phyloP scores from a whole-genome alignment of 1,284 basidiomycete species.

The Moniliophthora roreri region DNA sequence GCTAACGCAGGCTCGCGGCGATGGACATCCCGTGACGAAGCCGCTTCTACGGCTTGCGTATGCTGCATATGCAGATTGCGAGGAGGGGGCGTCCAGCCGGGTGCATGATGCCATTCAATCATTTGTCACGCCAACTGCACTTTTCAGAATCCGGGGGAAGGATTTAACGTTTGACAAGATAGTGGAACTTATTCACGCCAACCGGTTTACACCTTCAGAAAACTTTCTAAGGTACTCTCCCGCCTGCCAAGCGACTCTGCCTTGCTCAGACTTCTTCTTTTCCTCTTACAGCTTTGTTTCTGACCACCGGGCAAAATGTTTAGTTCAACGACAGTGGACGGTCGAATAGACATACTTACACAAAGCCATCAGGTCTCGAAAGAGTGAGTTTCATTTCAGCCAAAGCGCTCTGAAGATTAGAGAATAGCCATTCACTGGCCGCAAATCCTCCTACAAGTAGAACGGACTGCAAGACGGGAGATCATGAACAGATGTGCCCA shows the following conservation, averaged over 20 bases:
- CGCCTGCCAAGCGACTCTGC: too few species aligned
- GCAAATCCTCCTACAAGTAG: conserved; percentile 48
- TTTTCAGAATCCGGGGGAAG: conserved; percentile 8
- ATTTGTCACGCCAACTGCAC: conserved; percentile 9
- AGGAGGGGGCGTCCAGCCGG: conserved; percentile 6
- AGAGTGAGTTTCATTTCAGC: conserved; percentile 27
- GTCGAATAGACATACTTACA: conserved; percentile 27
- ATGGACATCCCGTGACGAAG: conserved; percentile 4
- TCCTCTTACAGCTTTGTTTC: too few species aligned
- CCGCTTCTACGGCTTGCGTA: conserved; percentile 13
- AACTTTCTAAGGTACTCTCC: background rate
- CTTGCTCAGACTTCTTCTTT: too few species aligned
- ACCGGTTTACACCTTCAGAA: background rate
- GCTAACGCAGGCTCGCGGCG: conserved; percentile 12
- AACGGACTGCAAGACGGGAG: conserved; percentile 26
- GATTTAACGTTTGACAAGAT: conserved; percentile 12
- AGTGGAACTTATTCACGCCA: background rate
- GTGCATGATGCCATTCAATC: conserved; percentile 15
- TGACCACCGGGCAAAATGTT: too few species aligned
- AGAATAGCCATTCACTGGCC: conserved; percentile 49
- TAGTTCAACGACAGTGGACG: background rate
- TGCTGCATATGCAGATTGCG: conserved; percentile 9
- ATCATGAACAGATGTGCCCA: background rate
- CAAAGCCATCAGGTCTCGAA: conserved; percentile 37
- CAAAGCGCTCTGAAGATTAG: conserved; percentile 32